Base-by-base conservation (phyloP, 768 basidiomycete species). In the Russula foetens region DNA sequence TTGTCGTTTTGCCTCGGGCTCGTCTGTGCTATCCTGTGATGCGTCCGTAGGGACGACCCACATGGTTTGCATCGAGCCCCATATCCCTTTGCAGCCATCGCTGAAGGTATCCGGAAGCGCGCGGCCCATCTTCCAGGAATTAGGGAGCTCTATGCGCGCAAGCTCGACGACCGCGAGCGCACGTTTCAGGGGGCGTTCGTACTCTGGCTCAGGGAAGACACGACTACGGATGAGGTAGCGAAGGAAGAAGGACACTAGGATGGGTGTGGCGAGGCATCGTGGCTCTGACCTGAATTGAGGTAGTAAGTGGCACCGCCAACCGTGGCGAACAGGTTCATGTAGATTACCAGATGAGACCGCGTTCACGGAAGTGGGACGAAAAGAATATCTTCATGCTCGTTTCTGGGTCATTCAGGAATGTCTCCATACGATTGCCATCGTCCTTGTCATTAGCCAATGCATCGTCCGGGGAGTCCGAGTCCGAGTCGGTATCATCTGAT, bases 391-490 rank as follows among this genome's bases (percentile, higher is more conserved):
- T 81, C 55, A 85, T 72, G 31, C 75, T 71, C 9, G 69, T 70
- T 64, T 83, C 86, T 0, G 90, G 86, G 57, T 88, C 77, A 41
- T 77, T 71, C 59, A 92, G 71, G 70, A 92, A 92, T 4, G 70
- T 63, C 0, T 75, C 67, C 54, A 84, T 71, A 28, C 66, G 65
- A 35, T 59, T 55, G 26, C 69, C 70, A 29, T 68, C 56, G 24
- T 48, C 45, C 19, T 57, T 35, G 28, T 26, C 33, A n/a, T 21
- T 23, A 5, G 43, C 17, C 39, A 47, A 8, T 7, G 26, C 51
- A 12, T 79, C 74, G 44, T 75, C 75, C 1, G 75, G 75, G 4
- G 76, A 73, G 0, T 70, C 71, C 67, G 67, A 29, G 66, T 69
- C 29, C n/a, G 50, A 33, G 26, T 59, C 60, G 2, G 28, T 26